Percentiles rank a stretch among this genome's conserved stretches.
phyloP scores from a whole-genome alignment of 768 basidiomycete species.

The Phylloporus arenicola region DNA sequence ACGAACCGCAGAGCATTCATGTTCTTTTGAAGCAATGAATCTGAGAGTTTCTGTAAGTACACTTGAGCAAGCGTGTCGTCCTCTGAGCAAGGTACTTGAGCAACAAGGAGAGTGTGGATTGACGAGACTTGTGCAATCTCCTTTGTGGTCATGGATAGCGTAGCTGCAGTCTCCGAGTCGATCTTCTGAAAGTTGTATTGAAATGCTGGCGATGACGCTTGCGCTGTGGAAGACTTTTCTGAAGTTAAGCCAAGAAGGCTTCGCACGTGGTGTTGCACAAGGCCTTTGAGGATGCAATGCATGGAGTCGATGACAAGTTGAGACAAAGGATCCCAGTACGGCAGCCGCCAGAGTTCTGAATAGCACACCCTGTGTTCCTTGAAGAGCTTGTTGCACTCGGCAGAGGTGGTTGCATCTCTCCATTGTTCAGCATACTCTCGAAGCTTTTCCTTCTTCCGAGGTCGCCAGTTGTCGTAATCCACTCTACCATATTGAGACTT shows the following conservation, averaged over 20 bases:
- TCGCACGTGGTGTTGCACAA: neutral
- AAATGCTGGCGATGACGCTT: neutral
- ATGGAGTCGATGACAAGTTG: neutral
- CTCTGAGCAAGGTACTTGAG: neutral
- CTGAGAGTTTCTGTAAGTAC: neutral
- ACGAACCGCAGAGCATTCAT: neutral
- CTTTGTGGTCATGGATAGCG: neutral
- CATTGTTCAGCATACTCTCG: conserved; percentile 10
- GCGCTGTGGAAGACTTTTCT: neutral
- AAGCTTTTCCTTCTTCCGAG: conserved; percentile 3
- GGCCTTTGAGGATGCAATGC: neutral
- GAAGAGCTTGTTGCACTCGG: neutral
- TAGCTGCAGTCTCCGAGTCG: neutral
- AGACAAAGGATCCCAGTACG: neutral
- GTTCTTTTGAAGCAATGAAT: neutral
- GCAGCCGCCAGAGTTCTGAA: neutral
- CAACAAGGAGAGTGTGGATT: neutral
- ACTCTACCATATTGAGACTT: neutral
- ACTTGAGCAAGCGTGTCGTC: neutral
- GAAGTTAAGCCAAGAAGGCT: no score
- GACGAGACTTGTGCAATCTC: neutral
- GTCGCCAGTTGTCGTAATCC: conserved; percentile 15
- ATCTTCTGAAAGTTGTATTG: neutral
- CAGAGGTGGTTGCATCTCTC: conserved; percentile 1
- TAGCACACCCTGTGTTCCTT: neutral